Evolutionary conservation across 768 basidiomycete genomes (phyloP), one percentile per base, ranked within the genome.

Genomic region (Kwoniella bestiolae): DNA sequence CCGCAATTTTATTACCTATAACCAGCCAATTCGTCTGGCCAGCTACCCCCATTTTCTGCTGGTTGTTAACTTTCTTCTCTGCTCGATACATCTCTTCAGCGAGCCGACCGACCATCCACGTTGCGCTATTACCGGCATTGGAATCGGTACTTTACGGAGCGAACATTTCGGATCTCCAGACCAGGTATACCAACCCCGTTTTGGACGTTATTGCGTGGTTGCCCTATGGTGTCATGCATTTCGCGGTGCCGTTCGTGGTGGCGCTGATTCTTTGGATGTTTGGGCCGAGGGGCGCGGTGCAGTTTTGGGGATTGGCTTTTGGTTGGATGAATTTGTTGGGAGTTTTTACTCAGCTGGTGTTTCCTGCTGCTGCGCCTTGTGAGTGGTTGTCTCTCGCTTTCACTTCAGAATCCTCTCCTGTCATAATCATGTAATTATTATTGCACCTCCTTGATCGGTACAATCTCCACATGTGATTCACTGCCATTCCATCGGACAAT

Each of bases 111-210:
- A 82, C 85, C 26, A 91, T 97, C 28, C 93, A 91, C 61, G 95
- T 99, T 69, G 89, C 91, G 34, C 85, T 98, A 9, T 88, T 99
- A 5, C 95, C 96, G 0, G 95, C 95, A 0, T 87, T 97, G 58
- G 96, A 99, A 78, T 88, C 90, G 21, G 92, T 96, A 29, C 85
- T 98, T 3, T 98, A 96, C 79, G 96, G 96, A 1, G 95, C 94
- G 60, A 98, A 98, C 82, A 93, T 98, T 63, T 95, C 92, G 35
- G 94, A 98, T 82, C 89, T 97, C 79, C 88, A 98, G 65, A 97
- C 95, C 25, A 87, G 93, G 18, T 94, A 88, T 82, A 98, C 95
- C 9, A 92, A 95, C 77, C 91, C 94, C 16, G 71, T 92, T 46
- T 87, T 99, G 66, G 95, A 98, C 79, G 86, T 98, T 74, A 75